phyloP scores from a whole-genome alignment of 2,329 filamentous ascomycete genomes.

The Talaromyces sp. region DNA sequence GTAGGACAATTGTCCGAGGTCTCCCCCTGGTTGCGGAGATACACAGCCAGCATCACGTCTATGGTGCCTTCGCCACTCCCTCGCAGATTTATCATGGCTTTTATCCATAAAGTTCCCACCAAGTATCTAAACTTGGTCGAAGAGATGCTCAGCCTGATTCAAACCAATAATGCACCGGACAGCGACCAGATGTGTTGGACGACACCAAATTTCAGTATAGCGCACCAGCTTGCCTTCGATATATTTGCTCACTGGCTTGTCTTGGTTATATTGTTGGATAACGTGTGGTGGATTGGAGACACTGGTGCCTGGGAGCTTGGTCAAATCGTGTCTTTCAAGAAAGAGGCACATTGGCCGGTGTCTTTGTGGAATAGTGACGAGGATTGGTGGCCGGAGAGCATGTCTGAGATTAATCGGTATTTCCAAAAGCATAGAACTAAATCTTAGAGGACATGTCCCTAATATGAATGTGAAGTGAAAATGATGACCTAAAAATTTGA shows the following conservation, averaged over 20 bases:
- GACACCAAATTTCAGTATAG: conserved; percentile 9
- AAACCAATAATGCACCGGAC: not conserved
- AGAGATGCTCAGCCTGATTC: conserved; percentile 23
- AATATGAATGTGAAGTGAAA: not conserved
- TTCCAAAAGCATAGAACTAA: conserved; percentile 5
- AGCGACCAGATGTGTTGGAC: conserved; percentile 2
- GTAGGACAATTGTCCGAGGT: conserved; percentile 22
- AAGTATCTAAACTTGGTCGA: conserved; percentile 37
- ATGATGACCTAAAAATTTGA: not conserved
- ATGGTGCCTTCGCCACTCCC: conserved; percentile 31
- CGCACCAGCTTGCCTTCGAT: conserved; percentile 23
- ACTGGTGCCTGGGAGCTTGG: conserved; percentile 28
- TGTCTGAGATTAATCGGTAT: conserved; percentile 16
- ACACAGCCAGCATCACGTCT: conserved; percentile 36
- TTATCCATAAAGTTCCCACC: conserved; percentile 39
- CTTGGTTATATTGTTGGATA: conserved; percentile 28
- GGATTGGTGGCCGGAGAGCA: conserved; percentile 28
- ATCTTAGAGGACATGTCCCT: not conserved
- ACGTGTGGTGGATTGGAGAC: conserved; percentile 35
- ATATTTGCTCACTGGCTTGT: conserved; percentile 35
- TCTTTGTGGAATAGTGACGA: conserved; percentile 18
- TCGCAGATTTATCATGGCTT: conserved; percentile 39
- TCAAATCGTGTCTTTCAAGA: conserved; percentile 24
- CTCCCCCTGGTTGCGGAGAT: conserved; percentile 36
- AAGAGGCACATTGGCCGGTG: conserved; percentile 1